A percentile compares a stretch with the other conserved stretches of the same genome.
Conservation (phyloP, 2,329 filamentous ascomycete genomes). For the Tolypocladium paradoxum region DNA sequence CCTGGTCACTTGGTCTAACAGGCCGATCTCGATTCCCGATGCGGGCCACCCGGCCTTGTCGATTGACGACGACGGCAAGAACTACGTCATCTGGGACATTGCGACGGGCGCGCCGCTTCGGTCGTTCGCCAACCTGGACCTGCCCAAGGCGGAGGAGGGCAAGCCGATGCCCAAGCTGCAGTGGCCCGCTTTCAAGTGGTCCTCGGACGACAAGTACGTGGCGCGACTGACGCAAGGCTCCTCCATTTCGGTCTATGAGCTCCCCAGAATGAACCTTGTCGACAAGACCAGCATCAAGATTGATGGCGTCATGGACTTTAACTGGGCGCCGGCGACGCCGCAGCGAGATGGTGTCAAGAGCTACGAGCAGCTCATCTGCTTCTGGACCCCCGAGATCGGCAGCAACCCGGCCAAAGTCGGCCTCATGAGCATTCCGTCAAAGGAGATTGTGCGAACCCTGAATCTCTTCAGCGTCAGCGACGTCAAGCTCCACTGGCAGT, state of each 20-base stretch:
- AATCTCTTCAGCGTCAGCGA: constrained; percentile 98
- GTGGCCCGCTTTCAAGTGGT: constrained; percentile 99
- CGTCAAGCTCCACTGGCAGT: constrained; percentile 98
- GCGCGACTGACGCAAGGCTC: constrained; percentile 80
- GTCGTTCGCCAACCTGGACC: constrained; percentile 85
- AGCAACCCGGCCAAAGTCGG: constrained; percentile 97
- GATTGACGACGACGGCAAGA: constrained; percentile 94
- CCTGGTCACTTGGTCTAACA: constrained; percentile 91
- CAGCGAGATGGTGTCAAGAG: constrained; percentile 76
- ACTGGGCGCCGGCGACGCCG: constrained; percentile 83
- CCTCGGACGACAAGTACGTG: constrained; percentile 92
- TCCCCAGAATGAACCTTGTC: constrained; percentile 78
- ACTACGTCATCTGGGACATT: constrained; percentile 98
- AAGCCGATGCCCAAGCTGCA: constrained; percentile 78
- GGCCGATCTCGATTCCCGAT: constrained; percentile 85
- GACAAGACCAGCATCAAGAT: constrained; percentile 93
- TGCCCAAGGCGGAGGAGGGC: constrained; percentile 45
- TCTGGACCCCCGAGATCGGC: constrained; percentile 97
- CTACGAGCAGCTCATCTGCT: constrained; percentile 94
- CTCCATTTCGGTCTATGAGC: constrained; percentile 84
- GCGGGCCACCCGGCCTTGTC: constrained; percentile 73
- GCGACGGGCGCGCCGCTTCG: constrained; percentile 80
- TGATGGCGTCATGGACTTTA: constrained; percentile 93
- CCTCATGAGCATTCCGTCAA: constrained; percentile 90
- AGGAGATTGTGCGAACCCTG: constrained; percentile 84